phyloP scores from a whole-genome alignment of 257 asterid genomes.

The Solanum medicagineum region DNA sequence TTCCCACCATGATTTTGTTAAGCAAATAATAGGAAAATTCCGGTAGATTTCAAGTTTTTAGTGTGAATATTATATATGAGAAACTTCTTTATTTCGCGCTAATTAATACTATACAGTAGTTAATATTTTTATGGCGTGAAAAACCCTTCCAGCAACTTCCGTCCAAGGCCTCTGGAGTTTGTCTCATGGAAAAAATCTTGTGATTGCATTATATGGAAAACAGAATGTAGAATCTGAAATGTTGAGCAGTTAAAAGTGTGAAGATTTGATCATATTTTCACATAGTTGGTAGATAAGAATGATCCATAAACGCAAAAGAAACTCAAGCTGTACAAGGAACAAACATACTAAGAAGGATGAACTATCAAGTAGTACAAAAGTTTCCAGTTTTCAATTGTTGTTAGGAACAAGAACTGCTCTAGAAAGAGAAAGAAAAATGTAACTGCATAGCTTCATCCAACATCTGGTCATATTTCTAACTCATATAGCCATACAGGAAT shows the following conservation, averaged over 20 bases:
- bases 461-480: not conserved
- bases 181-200: not conserved
- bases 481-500: not conserved
- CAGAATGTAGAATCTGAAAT: not conserved
- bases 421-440: not conserved
- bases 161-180: slow-evolving; percentile 2
- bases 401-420: not conserved
- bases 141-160: slow-evolving; percentile 5
- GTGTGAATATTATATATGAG: not conserved
- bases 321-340: not conserved
- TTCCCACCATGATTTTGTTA: not conserved
- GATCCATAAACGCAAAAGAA: not conserved
- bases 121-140: slow-evolving; percentile 1
- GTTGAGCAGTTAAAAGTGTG: not conserved
- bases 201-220: not conserved
- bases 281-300: not conserved
- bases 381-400: not conserved
- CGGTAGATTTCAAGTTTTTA: not conserved
- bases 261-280: not conserved
- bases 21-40: not conserved
- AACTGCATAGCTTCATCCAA: not conserved
- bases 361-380: not conserved
- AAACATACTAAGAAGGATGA: not conserved
- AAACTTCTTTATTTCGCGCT: not conserved
- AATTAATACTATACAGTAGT: not conserved